Percentiles rank a stretch among this genome's conserved stretches.
These are phyloP conservation scores for Aureobasidium sp. DNA, from an alignment of 2,329 filamentous ascomycete genomes.

Conservation along the genomic window DNA sequence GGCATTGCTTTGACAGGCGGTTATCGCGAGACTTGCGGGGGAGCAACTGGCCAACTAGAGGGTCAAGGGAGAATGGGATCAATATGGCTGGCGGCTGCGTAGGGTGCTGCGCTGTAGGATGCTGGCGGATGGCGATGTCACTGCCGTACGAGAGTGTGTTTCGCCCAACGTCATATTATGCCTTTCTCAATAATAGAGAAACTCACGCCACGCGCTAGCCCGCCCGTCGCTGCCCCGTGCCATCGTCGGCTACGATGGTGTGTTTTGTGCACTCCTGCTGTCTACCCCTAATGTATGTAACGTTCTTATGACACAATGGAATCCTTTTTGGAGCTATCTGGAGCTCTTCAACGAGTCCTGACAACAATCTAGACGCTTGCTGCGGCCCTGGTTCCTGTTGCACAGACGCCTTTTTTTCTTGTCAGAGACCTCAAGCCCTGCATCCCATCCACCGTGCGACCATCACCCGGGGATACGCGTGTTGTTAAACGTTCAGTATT, in stretches of 20 bases:
- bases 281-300: not conserved
- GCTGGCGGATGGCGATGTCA: not conserved
- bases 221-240: not conserved
- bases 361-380: not conserved
- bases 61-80: constrained; percentile 5
- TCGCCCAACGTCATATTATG: constrained; percentile 7
- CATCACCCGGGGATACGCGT: not conserved
- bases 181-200: not conserved
- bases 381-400: not conserved
- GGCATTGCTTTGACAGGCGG: constrained; percentile 1
- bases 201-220: constrained; percentile 8
- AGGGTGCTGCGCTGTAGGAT: not conserved
- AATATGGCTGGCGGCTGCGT: not conserved
- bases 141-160: not conserved
- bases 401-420: not conserved
- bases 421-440: not conserved
- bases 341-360: not conserved
- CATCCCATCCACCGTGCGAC: not conserved
- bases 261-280: not conserved
- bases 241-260: not conserved
- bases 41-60: not conserved
- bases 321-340: not conserved
- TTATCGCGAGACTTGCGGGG: not conserved
- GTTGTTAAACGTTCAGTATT: not conserved
- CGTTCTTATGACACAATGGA: not conserved